These are phyloP conservation scores for Ophiorrhiza pumila DNA, from an alignment of 257 asterid genomes.

Conservation along the genomic window DNA sequence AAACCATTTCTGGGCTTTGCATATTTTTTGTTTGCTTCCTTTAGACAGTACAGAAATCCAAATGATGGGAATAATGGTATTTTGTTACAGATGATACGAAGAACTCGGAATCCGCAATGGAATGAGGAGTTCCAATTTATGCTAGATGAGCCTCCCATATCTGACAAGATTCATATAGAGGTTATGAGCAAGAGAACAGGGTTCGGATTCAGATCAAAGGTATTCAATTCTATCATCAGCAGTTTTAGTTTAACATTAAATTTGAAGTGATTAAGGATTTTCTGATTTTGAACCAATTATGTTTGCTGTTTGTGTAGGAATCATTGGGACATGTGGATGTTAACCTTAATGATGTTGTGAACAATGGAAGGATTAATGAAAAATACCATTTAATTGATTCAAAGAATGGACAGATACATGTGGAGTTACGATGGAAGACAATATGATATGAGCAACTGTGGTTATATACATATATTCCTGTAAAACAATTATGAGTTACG, in stretches of 20 bases:
- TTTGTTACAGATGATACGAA: conserved; percentile 46
- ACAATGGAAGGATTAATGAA: conserved; percentile 76
- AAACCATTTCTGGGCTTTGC: not conserved
- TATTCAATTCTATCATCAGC: too few relatives aligned
- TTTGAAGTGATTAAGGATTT: too few relatives aligned
- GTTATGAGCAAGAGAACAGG: conserved; percentile 70
- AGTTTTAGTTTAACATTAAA: too few relatives aligned
- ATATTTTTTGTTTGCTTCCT: too few relatives aligned
- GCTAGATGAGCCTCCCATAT: conserved; percentile 81
- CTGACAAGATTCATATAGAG: conserved; percentile 63
- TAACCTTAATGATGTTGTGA: conserved; percentile 66
- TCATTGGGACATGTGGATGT: conserved; percentile 77
- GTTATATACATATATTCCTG: too few relatives aligned
- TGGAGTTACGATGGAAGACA: conserved; percentile 74
- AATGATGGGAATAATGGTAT: not conserved
- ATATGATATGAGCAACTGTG: conserved; percentile 47
- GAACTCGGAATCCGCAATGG: conserved; percentile 76
- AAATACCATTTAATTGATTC: conserved; percentile 84
- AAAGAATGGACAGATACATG: conserved; percentile 77
- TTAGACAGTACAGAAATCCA: not conserved
- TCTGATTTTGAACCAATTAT: too few relatives aligned
- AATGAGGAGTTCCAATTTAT: conserved; percentile 83
- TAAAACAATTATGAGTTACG: too few relatives aligned
- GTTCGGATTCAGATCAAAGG: conserved; percentile 66
- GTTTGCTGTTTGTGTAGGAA: conserved; percentile 49